Evolutionary conservation across 805 yeast genomes (phyloP).

Genomic region (Wickerhamomyces alni): DNA sequence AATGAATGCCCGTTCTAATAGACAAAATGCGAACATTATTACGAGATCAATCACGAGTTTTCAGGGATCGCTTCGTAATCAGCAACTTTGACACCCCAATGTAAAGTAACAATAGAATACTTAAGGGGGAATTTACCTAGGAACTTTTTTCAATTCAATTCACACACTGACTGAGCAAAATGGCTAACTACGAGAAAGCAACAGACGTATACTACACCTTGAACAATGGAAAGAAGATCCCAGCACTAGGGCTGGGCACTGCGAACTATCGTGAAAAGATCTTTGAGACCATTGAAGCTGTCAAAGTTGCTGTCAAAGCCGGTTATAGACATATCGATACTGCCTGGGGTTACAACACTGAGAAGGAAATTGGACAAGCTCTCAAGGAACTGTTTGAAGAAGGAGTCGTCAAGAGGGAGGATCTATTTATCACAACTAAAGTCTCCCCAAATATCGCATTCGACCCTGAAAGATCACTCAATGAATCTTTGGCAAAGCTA

Average conservation of each 20-base stretch:
- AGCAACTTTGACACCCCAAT: no score
- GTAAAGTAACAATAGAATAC: no score
- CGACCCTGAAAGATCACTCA: slow-evolving; percentile 45
- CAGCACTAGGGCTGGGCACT: slow-evolving; percentile 68
- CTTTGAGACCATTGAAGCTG: slow-evolving; percentile 44
- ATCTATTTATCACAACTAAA: slow-evolving; percentile 68
- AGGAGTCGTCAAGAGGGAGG: slow-evolving; percentile 44
- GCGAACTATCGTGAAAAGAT: slow-evolving; percentile 45
- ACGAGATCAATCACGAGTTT: no score
- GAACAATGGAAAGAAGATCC: slow-evolving; percentile 53
- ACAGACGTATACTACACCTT: slow-evolving; percentile 38
- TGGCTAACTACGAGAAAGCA: slow-evolving; percentile 18
- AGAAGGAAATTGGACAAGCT: slow-evolving; percentile 45
- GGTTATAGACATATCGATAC: slow-evolving; percentile 76
- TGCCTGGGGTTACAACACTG: slow-evolving; percentile 66
- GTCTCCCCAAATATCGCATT: slow-evolving; percentile 56
- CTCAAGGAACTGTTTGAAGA: slow-evolving; percentile 38
- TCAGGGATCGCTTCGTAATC: no score
- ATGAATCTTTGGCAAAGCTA: slow-evolving; percentile 51
- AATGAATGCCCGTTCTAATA: no score
- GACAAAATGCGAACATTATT: no score
- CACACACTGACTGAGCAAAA: background rate
- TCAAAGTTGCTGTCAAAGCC: slow-evolving; percentile 28
- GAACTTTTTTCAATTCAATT: background rate
- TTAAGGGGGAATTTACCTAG: no score